Conservation (phyloP, 139 green algal genomes). For the Tetraselmis striata region DNA sequence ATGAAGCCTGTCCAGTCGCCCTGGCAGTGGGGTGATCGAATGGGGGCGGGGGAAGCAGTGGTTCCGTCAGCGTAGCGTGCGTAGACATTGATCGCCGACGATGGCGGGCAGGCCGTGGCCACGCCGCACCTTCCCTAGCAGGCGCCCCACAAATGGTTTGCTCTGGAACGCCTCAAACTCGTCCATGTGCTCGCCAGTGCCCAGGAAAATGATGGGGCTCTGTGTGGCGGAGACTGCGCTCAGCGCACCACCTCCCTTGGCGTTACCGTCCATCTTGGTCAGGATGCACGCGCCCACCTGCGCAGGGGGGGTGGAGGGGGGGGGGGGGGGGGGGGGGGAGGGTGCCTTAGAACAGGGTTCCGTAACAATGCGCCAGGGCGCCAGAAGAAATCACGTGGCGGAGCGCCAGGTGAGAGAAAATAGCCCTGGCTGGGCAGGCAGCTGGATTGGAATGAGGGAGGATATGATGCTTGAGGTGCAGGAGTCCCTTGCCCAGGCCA, state of each 20-base stretch:
- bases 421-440: too few species aligned
- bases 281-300: conserved; percentile 91
- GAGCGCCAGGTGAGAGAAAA: too few species aligned
- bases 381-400: too few species aligned
- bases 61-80: neutral
- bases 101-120: too few species aligned
- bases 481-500: neutral
- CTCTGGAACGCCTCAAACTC: conserved; percentile 97
- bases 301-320: neutral
- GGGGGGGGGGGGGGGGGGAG: neutral
- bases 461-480: too few species aligned
- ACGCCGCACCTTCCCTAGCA: conserved; percentile 67
- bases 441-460: neutral
- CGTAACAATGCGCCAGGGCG: too few species aligned
- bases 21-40: neutral
- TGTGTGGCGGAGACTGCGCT: conserved; percentile 87
- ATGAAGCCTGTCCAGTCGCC: conserved; percentile 90
- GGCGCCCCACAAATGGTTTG: conserved; percentile 86
- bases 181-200: conserved; percentile 97
- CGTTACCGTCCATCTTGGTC: conserved; percentile 98
- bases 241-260: conserved; percentile 94
- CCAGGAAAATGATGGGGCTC: conserved; percentile 94
- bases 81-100: too few species aligned
- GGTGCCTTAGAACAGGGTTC: neutral
- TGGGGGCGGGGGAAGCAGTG: neutral